These are phyloP conservation scores for Trypanosoma lewisi DNA, from an alignment of 208 protist genomes.

Conservation along the genomic window DNA sequence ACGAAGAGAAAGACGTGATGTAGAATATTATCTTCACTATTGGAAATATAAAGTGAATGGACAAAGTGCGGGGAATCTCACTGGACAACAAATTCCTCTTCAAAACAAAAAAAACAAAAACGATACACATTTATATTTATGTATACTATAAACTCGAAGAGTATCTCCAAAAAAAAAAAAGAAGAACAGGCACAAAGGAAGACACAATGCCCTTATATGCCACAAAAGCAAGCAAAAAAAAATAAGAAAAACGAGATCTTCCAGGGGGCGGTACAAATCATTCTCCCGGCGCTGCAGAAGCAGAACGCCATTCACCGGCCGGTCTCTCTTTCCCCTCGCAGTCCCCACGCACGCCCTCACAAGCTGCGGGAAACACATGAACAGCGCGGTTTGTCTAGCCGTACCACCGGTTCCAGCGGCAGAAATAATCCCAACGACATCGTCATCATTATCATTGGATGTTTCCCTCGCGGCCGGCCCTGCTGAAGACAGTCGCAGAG, in stretches of 20 bases:
- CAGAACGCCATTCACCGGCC: background rate
- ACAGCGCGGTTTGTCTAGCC: background rate
- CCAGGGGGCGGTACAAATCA: too few relatives aligned
- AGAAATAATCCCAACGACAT: background rate
- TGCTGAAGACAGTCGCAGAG: conserved; percentile 1
- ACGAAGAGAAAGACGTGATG: conserved; percentile 1
- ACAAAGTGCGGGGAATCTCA: too few relatives aligned
- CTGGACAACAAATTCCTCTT: too few relatives aligned
- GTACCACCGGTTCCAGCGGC: background rate
- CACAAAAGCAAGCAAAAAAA: conserved; percentile 17
- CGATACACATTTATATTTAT: too few relatives aligned
- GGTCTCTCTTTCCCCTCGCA: background rate
- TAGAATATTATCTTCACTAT: background rate
- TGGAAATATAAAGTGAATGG: too few relatives aligned
- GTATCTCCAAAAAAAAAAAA: too few relatives aligned
- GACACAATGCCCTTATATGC: too few relatives aligned
- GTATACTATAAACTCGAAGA: too few relatives aligned
- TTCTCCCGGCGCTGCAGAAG: conserved; percentile 2
- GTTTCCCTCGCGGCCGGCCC: background rate
- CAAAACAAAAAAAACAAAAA: too few relatives aligned
- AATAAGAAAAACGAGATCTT: too few relatives aligned
- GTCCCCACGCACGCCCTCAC: background rate
- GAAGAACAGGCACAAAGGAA: too few relatives aligned
- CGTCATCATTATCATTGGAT: background rate
- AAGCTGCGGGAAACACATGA: background rate